Conservation (phyloP, 148 eudicot species). For the Amaranthus hypochondriacus region DNA sequence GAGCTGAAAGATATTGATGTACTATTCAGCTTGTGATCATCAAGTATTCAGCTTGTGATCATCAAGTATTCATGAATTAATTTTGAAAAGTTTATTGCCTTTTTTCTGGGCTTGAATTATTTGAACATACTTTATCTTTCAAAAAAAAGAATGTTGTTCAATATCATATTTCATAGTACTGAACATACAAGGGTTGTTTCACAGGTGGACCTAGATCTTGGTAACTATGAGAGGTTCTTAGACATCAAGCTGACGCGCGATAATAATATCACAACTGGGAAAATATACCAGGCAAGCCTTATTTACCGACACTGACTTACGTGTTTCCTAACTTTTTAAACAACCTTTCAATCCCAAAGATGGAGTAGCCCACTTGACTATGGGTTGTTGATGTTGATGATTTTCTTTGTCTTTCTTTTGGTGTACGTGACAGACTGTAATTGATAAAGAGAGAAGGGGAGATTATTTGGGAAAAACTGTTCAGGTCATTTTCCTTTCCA, state of each 20-base stretch:
- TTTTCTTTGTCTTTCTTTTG: slow-evolving; percentile 15
- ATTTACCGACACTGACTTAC: slow-evolving; percentile 6
- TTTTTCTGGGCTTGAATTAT: no score
- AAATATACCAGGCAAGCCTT: slow-evolving; percentile 72
- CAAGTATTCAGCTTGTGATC: slow-evolving; percentile 2
- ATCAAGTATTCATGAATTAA: slow-evolving; percentile 9
- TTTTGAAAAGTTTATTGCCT: neutral
- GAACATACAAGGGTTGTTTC: slow-evolving; percentile 11
- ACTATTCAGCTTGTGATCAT: neutral
- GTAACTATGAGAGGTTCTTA: slow-evolving; percentile 91
- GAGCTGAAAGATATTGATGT: no score
- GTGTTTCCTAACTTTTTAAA: neutral
- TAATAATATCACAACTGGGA: slow-evolving; percentile 92
- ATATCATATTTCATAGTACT: neutral
- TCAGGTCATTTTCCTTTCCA: slow-evolving; percentile 48
- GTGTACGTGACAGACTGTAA: slow-evolving; percentile 53
- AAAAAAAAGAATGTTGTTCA: neutral
- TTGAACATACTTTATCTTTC: neutral
- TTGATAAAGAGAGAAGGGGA: slow-evolving; percentile 91
- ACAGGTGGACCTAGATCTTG: slow-evolving; percentile 97
- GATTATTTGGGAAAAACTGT: slow-evolving; percentile 95
- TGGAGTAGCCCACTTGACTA: slow-evolving; percentile 12
- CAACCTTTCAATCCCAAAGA: neutral
- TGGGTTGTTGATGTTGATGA: neutral
- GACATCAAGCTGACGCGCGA: slow-evolving; percentile 79